These are phyloP conservation scores for Neltuma alba DNA, from an alignment of 306 rosid species.

Conservation along the genomic window DNA sequence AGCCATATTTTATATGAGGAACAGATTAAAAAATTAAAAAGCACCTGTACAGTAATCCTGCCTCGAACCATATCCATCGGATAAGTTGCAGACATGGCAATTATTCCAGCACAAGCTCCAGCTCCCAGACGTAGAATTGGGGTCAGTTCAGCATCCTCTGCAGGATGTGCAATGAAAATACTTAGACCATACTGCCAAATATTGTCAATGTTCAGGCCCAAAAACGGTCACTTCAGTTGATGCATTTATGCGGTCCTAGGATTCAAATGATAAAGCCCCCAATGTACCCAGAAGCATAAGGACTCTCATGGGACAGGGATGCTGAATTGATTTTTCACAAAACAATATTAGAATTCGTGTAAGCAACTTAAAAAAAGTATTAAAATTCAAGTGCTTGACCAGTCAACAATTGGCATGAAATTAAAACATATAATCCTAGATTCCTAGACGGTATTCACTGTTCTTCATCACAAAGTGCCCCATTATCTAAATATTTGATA, in stretches of 20 bases:
- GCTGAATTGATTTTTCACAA: slow-evolving; percentile 1
- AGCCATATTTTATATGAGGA: slow-evolving; percentile 12
- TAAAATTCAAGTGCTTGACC: neutral
- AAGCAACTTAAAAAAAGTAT: neutral
- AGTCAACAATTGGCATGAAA: neutral
- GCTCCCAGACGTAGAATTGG: slow-evolving; percentile 98
- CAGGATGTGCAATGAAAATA: slow-evolving; percentile 38
- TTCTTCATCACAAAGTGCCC: neutral
- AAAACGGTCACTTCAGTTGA: neutral
- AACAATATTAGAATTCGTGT: neutral
- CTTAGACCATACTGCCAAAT: neutral
- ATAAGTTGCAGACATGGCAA: slow-evolving; percentile 99
- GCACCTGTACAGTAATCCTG: slow-evolving; percentile 95
- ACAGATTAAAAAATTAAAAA: neutral
- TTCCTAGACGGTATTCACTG: slow-evolving; percentile 1
- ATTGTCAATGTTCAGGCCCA: neutral
- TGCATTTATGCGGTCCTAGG: neutral
- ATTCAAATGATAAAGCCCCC: neutral
- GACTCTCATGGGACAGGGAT: neutral
- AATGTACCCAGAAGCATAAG: neutral
- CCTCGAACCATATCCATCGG: slow-evolving; percentile 99
- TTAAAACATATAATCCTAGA: neutral
- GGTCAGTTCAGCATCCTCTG: slow-evolving; percentile 95
- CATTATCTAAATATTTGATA: neutral
- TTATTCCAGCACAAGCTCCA: slow-evolving; percentile 99